Percentiles rank a stretch among this genome's conserved stretches.
Evolutionary conservation across 2,329 filamentous ascomycete species (phyloP).

Genomic region (Nemania abortiva): DNA sequence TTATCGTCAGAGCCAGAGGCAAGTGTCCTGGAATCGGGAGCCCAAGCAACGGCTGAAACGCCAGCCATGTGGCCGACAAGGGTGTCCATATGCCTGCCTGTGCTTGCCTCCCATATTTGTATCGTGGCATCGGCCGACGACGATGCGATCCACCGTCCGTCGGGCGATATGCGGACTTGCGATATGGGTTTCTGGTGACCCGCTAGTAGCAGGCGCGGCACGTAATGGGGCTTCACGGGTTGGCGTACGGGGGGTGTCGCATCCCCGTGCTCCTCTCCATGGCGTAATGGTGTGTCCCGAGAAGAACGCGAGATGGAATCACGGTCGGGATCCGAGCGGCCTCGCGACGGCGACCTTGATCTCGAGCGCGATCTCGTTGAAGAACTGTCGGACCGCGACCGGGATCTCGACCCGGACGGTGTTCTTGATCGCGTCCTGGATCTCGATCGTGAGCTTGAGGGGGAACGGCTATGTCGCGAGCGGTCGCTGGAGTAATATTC

Average conservation of each 20-base stretch:
- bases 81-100: constrained; percentile 84
- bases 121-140: constrained; percentile 90
- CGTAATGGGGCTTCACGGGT: constrained; percentile 74
- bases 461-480: constrained; percentile 46
- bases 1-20: constrained; percentile 97
- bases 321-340: constrained; percentile 34
- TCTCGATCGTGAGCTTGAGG: constrained; percentile 42
- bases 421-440: constrained; percentile 36
- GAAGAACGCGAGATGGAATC: constrained; percentile 42
- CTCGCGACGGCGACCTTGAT: constrained; percentile 41
- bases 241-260: constrained; percentile 55
- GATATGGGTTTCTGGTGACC: constrained; percentile 86
- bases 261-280: constrained; percentile 32
- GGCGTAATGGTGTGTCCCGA: constrained; percentile 40
- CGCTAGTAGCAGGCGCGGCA: constrained; percentile 75
- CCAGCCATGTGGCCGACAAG: constrained; percentile 94
- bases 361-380: constrained; percentile 29
- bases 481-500: constrained; percentile 50
- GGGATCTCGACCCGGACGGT: constrained; percentile 36
- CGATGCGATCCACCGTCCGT: constrained; percentile 89
- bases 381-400: constrained; percentile 19
- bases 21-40: constrained; percentile 86
- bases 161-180: constrained; percentile 89
- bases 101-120: constrained; percentile 88
- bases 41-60: constrained; percentile 93